Conservation (phyloP, 768 basidiomycete species). For the Gelatoporia subvermispora region DNA sequence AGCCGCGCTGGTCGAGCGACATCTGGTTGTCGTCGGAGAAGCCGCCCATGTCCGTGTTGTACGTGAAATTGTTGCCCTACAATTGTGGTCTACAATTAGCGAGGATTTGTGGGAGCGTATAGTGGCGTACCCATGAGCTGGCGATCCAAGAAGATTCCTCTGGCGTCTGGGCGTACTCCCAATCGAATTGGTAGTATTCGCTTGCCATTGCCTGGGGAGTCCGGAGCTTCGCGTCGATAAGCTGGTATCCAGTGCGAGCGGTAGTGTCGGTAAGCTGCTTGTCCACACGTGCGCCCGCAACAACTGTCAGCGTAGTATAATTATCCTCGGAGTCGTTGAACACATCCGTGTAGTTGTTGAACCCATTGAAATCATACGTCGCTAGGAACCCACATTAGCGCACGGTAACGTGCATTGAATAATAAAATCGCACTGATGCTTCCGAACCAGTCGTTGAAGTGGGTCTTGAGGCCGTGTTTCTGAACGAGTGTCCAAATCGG, state of each 20-base stretch:
- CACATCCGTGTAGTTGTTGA: slow-evolving; percentile 40
- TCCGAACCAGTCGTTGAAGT: slow-evolving; percentile 29
- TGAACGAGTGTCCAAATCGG: slow-evolving; percentile 50
- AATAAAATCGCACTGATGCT: slow-evolving; percentile 19
- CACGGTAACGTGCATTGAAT: slow-evolving; percentile 25
- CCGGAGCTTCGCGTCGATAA: slow-evolving; percentile 40
- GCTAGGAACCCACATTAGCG: slow-evolving; percentile 26
- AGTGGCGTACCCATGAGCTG: slow-evolving; percentile 49
- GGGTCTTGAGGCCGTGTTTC: slow-evolving; percentile 43
- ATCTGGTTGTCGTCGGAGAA: slow-evolving; percentile 51
- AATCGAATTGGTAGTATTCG: slow-evolving; percentile 52
- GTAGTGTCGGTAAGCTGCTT: slow-evolving; percentile 42
- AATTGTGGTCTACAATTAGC: neutral
- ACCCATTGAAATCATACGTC: slow-evolving; percentile 47
- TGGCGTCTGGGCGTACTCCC: slow-evolving; percentile 48
- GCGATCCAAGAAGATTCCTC: slow-evolving; percentile 40
- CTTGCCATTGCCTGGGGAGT: slow-evolving; percentile 44
- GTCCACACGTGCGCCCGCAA: slow-evolving; percentile 39
- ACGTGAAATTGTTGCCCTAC: slow-evolving; percentile 62
- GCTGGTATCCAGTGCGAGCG: slow-evolving; percentile 43
- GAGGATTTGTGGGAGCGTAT: neutral
- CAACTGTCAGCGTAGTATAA: slow-evolving; percentile 32
- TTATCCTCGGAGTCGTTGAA: slow-evolving; percentile 35
- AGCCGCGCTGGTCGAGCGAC: slow-evolving; percentile 57
- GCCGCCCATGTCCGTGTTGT: slow-evolving; percentile 45